These are phyloP conservation scores for Trametes villosa DNA, from an alignment of 768 basidiomycete genomes.

Conservation along the genomic window DNA sequence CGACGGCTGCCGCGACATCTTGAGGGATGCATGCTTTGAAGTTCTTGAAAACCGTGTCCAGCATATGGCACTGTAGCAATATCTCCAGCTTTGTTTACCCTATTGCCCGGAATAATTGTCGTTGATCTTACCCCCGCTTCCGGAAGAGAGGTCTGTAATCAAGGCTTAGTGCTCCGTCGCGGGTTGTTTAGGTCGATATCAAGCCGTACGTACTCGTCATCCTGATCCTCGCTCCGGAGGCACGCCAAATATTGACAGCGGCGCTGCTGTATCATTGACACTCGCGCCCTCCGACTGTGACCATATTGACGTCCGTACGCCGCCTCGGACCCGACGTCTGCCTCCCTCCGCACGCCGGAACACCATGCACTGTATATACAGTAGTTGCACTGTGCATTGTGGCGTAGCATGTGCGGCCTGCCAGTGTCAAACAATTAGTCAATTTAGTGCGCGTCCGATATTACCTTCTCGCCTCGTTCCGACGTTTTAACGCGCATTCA, in stretches of 20 bases:
- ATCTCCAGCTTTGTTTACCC: too few relatives aligned
- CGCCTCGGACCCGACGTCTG: conserved; percentile 7
- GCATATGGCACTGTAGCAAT: too few relatives aligned
- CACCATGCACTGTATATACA: too few relatives aligned
- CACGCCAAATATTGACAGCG: not conserved
- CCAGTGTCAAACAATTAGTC: too few relatives aligned
- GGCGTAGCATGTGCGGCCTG: too few relatives aligned
- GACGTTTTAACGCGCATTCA: not conserved
- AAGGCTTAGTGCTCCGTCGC: not conserved
- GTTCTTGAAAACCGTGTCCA: too few relatives aligned
- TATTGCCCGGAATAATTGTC: too few relatives aligned
- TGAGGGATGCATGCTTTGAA: too few relatives aligned
- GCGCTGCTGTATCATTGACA: not conserved
- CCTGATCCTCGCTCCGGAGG: not conserved
- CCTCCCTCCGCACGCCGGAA: not conserved
- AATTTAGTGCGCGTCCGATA: not conserved
- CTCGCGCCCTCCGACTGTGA: not conserved
- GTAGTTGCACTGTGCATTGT: too few relatives aligned
- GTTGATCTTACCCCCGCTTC: too few relatives aligned
- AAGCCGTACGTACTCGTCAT: not conserved
- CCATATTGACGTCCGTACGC: not conserved
- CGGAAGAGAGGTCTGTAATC: too few relatives aligned
- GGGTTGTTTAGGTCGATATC: not conserved
- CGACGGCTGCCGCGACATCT: not conserved
- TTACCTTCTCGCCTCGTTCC: not conserved